Percentiles rank a stretch among this genome's conserved stretches.
Evolutionary conservation across 2,329 filamentous ascomycete genomes (phyloP).

Genomic region (Chaetothyriales sp.): DNA sequence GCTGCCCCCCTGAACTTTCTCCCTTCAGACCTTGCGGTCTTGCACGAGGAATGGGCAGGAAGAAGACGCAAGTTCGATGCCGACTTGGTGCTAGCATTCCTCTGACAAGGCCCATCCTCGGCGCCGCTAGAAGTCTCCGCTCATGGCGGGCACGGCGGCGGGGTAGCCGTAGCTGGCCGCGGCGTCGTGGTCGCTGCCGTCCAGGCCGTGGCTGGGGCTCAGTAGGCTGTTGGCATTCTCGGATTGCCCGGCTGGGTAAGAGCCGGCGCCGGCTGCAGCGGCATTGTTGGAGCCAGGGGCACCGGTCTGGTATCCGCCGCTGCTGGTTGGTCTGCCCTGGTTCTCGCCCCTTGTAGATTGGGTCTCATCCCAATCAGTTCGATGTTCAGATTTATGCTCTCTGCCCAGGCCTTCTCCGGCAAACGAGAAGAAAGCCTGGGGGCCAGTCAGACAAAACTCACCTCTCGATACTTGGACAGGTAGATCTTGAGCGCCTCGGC

Average conservation of each 20-base stretch:
- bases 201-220: constrained; percentile 25
- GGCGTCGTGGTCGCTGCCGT: constrained; percentile 31
- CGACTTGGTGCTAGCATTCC: constrained; percentile 8
- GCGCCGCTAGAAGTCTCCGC: constrained; percentile 31
- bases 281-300: constrained; percentile 16
- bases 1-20: not conserved
- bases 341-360: constrained; percentile 59
- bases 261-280: constrained; percentile 20
- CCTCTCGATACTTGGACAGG: constrained; percentile 91
- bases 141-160: constrained; percentile 30
- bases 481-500: constrained; percentile 97
- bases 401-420: constrained; percentile 18
- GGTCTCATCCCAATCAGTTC: constrained; percentile 48
- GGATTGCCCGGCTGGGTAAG: constrained; percentile 23
- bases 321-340: constrained; percentile 42
- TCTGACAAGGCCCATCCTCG: constrained; percentile 1
- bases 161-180: constrained; percentile 30
- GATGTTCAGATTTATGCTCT: constrained; percentile 33
- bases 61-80: constrained; percentile 9
- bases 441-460: constrained; percentile 39
- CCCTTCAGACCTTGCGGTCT: constrained; percentile 6
- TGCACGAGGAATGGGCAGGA: constrained; percentile 14
- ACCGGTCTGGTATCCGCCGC: constrained; percentile 20
- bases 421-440: constrained; percentile 11
- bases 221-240: constrained; percentile 32